These are phyloP conservation scores for Dimargaris xerosporica DNA, from an alignment of 192 early-diverging fungal genomes.

Conservation along the genomic window DNA sequence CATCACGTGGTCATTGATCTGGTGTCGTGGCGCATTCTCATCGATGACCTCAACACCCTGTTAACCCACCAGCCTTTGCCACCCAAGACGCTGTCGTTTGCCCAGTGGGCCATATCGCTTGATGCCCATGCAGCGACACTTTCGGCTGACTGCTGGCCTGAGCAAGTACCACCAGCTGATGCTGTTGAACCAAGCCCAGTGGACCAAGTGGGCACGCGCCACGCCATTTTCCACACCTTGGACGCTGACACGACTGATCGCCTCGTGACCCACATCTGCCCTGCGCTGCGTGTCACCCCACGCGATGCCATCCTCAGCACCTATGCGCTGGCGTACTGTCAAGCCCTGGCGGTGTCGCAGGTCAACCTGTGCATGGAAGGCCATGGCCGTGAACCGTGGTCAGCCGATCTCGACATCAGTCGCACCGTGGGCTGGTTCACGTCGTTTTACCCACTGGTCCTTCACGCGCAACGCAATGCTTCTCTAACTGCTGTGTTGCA, in stretches of 20 bases:
- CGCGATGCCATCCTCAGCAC: background rate
- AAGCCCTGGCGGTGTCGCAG: background rate
- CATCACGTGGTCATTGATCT: conserved; percentile 21
- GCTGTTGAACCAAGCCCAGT: too few relatives aligned
- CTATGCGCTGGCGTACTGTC: background rate
- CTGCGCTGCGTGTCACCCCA: conserved; percentile 1
- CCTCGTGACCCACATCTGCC: background rate
- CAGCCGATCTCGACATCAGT: background rate
- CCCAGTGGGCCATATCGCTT: conserved; percentile 6
- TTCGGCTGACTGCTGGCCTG: conserved; percentile 1
- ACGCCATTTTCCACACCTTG: background rate
- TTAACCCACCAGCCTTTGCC: conserved; percentile 10
- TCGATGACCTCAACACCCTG: conserved; percentile 19
- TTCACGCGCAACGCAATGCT: background rate
- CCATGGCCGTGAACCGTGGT: conserved; percentile 13
- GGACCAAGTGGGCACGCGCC: background rate
- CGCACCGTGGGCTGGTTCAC: conserved; percentile 22
- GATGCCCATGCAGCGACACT: background rate
- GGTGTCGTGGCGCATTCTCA: conserved; percentile 21
- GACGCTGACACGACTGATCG: background rate
- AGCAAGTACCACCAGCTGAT: background rate
- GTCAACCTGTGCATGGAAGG: conserved; percentile 6
- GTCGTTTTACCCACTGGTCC: conserved; percentile 12
- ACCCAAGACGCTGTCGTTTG: conserved; percentile 16
- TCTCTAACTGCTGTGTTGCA: background rate